Percentiles rank a stretch among this genome's conserved stretches.
Conservation (phyloP, 192 early-diverging fungal genomes). For the Coemansia sp. region DNA sequence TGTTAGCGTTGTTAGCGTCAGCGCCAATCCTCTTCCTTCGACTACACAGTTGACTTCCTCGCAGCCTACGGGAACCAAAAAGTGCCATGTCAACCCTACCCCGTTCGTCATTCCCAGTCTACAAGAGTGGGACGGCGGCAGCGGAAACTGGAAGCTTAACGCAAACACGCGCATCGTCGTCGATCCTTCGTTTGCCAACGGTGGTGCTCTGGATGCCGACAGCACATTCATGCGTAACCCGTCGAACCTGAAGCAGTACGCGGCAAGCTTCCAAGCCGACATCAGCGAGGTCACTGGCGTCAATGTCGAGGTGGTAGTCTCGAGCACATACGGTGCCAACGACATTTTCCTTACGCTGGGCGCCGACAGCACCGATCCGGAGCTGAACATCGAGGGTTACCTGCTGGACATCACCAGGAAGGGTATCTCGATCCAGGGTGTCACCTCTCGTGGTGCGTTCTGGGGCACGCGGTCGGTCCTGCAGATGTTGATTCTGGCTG, state of each 20-base stretch:
- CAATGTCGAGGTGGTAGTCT: constrained; percentile 34
- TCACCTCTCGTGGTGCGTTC: constrained; percentile 47
- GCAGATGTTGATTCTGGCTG: constrained; percentile 52
- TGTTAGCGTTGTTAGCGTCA: constrained; percentile 17
- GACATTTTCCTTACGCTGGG: constrained; percentile 49
- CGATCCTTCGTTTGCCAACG: constrained; percentile 34
- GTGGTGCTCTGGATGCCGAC: constrained; percentile 25
- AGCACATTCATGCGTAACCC: constrained; percentile 46
- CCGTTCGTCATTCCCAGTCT: constrained; percentile 47
- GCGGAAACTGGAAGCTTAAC: constrained; percentile 36
- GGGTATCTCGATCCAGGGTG: constrained; percentile 37
- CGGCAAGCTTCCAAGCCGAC: constrained; percentile 33
- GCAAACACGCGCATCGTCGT: constrained; percentile 36
- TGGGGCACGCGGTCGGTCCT: constrained; percentile 51
- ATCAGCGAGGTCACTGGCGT: constrained; percentile 36
- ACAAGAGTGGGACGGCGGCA: constrained; percentile 42
- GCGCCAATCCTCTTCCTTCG: constrained; percentile 29
- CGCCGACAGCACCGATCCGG: constrained; percentile 27
- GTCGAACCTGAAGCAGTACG: constrained; percentile 33
- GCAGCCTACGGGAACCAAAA: constrained; percentile 4
- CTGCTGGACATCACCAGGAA: constrained; percentile 37
- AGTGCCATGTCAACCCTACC: constrained; percentile 25
- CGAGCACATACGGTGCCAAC: constrained; percentile 14
- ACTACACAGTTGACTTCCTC: constrained; percentile 3
- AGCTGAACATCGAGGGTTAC: constrained; percentile 41